phyloP scores from a whole-genome alignment of 2,329 filamentous ascomycete species.

The Xylaria sp. region DNA sequence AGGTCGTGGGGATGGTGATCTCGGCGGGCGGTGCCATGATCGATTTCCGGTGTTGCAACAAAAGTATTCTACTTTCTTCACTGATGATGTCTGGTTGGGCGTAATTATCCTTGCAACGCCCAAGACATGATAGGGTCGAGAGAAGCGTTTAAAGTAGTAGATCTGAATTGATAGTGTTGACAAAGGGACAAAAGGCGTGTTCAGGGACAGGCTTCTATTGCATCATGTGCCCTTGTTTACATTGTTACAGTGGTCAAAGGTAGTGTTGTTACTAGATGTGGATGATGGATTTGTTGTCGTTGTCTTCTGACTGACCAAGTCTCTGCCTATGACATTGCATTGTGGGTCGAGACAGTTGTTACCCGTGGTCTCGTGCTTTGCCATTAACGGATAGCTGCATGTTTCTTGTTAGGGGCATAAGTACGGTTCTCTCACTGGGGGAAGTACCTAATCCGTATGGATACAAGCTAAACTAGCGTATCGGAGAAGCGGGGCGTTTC shows the following conservation, averaged over 20 bases:
- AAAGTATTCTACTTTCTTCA: not conserved
- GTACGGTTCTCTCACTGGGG: too few relatives aligned
- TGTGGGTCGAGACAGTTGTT: not conserved
- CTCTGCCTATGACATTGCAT: not conserved
- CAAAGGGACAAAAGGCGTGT: too few relatives aligned
- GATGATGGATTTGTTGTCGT: not conserved
- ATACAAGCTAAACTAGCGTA: too few relatives aligned
- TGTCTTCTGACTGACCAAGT: not conserved
- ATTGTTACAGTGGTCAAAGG: not conserved
- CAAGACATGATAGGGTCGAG: not conserved
- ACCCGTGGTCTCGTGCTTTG: too few relatives aligned
- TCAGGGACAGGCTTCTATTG: not conserved
- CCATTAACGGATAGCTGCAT: too few relatives aligned
- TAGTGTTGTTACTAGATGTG: not conserved
- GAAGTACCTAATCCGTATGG: too few relatives aligned
- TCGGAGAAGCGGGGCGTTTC: too few relatives aligned
- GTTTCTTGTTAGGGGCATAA: too few relatives aligned
- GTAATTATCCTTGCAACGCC: not conserved
- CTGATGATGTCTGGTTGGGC: not conserved
- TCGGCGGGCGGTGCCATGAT: conserved; percentile 60
- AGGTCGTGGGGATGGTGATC: conserved; percentile 63
- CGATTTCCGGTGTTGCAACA: not conserved
- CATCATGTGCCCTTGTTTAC: not conserved
- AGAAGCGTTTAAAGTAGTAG: not conserved
- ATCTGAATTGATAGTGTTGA: not conserved